These are phyloP conservation scores for Botrytis byssoidea DNA, from an alignment of 2,329 filamentous ascomycete genomes.

Conservation along the genomic window DNA sequence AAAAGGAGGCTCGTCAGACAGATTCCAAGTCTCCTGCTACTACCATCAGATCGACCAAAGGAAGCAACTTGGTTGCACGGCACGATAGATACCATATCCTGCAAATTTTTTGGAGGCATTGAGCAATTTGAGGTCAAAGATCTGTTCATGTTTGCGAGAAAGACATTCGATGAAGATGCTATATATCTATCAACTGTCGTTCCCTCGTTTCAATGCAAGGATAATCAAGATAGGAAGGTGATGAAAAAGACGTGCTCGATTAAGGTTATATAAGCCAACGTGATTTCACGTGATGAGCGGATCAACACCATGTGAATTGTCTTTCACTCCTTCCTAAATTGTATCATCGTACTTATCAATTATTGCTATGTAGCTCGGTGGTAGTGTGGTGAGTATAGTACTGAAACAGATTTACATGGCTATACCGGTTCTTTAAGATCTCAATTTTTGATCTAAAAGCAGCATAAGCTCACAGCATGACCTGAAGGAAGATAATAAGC, in stretches of 20 bases:
- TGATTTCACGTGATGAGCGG: not conserved
- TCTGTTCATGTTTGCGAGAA: not conserved
- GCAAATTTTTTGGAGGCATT: not conserved
- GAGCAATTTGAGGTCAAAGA: not conserved
- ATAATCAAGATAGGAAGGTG: slow-evolving; percentile 12
- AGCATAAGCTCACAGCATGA: not conserved
- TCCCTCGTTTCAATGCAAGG: not conserved
- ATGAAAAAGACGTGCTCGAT: not conserved
- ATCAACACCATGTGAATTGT: not conserved
- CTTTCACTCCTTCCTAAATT: not conserved
- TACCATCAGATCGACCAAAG: not conserved
- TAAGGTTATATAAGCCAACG: slow-evolving; percentile 10
- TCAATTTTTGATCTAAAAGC: not conserved
- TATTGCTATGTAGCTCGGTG: not conserved
- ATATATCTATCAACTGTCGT: not conserved
- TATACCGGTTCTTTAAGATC: not conserved
- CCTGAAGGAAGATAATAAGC: not conserved
- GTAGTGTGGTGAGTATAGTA: not conserved
- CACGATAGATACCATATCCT: not conserved
- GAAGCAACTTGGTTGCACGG: not conserved
- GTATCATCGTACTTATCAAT: not conserved
- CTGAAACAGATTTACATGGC: not conserved
- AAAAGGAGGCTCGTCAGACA: not conserved
- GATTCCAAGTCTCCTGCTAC: not conserved
- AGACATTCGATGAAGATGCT: not conserved